These are phyloP conservation scores for Paramecium bursaria DNA, from an alignment of 73 alveolate species.

Conservation along the genomic window DNA sequence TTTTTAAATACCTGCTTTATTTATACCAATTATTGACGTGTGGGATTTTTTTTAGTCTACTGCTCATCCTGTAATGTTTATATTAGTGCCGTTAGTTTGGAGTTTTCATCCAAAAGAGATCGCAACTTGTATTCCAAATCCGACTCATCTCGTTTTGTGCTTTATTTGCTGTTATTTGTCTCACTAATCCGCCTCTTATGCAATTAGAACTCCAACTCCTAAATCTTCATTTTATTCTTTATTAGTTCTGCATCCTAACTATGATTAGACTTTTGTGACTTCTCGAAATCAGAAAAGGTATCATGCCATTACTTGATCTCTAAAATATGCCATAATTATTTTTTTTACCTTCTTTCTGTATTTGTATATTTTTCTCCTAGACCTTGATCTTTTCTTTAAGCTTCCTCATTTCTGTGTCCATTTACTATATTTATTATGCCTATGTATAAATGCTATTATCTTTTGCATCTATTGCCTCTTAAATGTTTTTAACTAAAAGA, in stretches of 20 bases:
- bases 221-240: conserved; percentile 40
- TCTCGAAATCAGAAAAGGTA: conserved; percentile 40
- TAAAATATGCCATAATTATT: not conserved
- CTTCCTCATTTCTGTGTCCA: conserved; percentile 18
- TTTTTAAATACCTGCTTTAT: not conserved
- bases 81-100: conserved; percentile 1
- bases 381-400: conserved; percentile 19
- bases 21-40: not conserved
- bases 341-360: conserved; percentile 31
- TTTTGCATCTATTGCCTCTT: conserved; percentile 23
- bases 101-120: conserved; percentile 34
- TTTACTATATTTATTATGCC: not conserved
- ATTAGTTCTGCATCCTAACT: conserved; percentile 46
- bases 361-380: conserved; percentile 23
- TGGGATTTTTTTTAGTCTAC: not conserved
- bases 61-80: not conserved
- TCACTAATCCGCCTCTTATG: conserved; percentile 40
- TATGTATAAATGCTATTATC: not conserved
- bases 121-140: conserved; percentile 17
- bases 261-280: not conserved
- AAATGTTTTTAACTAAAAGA: conserved; percentile 16
- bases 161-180: not conserved
- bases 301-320: conserved; percentile 57
- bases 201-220: conserved; percentile 47
- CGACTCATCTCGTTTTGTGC: conserved; percentile 16